Evolutionary conservation across 2,329 filamentous ascomycete genomes (phyloP).

Genomic region (Talaromyces rugulosus): DNA sequence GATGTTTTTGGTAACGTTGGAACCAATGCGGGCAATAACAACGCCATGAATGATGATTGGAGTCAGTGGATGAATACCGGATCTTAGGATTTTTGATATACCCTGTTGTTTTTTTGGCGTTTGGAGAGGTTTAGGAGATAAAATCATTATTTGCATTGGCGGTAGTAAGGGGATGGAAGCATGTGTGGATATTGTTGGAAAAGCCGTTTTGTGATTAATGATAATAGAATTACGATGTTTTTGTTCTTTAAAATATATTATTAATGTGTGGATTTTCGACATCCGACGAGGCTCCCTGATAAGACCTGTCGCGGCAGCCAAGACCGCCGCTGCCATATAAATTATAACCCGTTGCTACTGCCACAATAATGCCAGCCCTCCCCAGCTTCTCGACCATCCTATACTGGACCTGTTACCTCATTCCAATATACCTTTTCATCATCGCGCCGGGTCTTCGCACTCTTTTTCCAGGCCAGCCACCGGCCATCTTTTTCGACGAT

Average conservation of each 20-base stretch:
- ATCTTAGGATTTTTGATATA: slow-evolving; percentile 11
- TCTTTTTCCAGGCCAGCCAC: neutral
- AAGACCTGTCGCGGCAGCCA: neutral
- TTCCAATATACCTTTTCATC: slow-evolving; percentile 35
- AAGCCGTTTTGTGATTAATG: neutral
- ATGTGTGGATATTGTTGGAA: neutral
- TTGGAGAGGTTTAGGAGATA: neutral
- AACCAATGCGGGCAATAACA: slow-evolving; percentile 20
- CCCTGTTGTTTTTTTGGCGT: neutral
- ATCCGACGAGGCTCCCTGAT: neutral
- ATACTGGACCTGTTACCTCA: slow-evolving; percentile 32
- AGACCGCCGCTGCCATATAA: neutral
- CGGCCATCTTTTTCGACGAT: slow-evolving; percentile 11
- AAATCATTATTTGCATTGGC: neutral
- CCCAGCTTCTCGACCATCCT: slow-evolving; percentile 25
- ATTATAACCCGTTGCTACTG: too few species aligned
- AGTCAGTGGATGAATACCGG: slow-evolving; percentile 36
- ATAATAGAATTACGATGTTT: neutral
- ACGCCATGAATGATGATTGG: slow-evolving; percentile 33
- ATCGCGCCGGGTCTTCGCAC: slow-evolving; percentile 27
- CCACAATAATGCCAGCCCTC: slow-evolving; percentile 19
- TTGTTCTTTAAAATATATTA: neutral
- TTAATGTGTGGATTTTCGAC: too few species aligned
- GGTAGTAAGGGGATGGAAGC: neutral
- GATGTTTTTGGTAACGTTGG: slow-evolving; percentile 38